Percentiles rank a stretch among this genome's conserved stretches.
Conservation (phyloP, 768 basidiomycete genomes). For the Naematelia encephala region DNA sequence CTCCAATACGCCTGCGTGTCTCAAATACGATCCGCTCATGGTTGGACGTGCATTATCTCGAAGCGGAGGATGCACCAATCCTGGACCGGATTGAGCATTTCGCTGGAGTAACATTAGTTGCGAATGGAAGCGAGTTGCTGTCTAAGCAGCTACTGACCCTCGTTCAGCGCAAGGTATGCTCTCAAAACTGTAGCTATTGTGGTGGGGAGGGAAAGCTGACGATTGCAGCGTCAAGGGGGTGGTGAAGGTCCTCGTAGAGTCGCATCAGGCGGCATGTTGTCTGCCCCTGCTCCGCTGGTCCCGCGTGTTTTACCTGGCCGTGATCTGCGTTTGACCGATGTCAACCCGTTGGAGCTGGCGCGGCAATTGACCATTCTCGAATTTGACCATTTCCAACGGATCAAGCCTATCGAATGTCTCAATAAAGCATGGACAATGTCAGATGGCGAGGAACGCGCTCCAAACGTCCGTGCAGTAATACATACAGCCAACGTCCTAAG, state of each 20-base stretch:
- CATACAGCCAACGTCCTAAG: constrained; percentile 74
- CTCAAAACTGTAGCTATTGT: no score
- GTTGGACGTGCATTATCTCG: constrained; percentile 71
- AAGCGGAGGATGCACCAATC: constrained; percentile 78
- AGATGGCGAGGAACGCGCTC: constrained; percentile 52
- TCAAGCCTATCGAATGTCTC: constrained; percentile 85
- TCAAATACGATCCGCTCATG: constrained; percentile 87
- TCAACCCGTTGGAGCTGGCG: constrained; percentile 84
- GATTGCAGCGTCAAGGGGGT: constrained; percentile 24
- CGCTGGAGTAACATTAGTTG: constrained; percentile 55
- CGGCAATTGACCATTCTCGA: constrained; percentile 91
- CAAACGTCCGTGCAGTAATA: constrained; percentile 83
- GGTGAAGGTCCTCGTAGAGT: constrained; percentile 25
- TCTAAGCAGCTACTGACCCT: constrained; percentile 70
- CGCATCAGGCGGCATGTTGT: constrained; percentile 32
- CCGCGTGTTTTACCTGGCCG: constrained; percentile 30
- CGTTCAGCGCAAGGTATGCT: constrained; percentile 78
- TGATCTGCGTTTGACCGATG: constrained; percentile 69
- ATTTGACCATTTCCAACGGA: constrained; percentile 77
- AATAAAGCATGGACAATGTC: constrained; percentile 68
- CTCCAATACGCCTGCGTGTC: constrained; percentile 80
- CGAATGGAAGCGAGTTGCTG: constrained; percentile 56
- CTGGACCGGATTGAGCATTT: constrained; percentile 80
- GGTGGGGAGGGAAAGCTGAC: constrained; percentile 1
- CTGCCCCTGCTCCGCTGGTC: constrained; percentile 41